phyloP scores from a whole-genome alignment of 768 basidiomycete species.

The Hypholoma sublateritium region DNA sequence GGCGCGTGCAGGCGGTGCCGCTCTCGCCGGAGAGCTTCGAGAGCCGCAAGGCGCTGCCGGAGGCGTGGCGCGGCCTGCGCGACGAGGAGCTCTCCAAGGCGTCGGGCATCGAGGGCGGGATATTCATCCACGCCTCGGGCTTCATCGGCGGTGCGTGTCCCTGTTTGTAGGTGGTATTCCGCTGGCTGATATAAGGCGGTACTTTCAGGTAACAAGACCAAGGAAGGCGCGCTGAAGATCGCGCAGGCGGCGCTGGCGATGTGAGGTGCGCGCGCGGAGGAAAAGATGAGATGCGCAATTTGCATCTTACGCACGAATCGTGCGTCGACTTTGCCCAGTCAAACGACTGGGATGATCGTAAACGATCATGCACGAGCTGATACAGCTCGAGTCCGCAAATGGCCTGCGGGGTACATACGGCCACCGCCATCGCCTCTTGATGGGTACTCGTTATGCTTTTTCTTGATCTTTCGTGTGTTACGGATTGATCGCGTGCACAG shows the following conservation, averaged over 20 bases:
- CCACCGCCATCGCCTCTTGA: background rate
- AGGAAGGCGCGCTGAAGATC: conserved; percentile 81
- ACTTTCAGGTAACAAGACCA: conserved; percentile 80
- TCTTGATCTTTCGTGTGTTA: background rate
- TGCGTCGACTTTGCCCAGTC: background rate
- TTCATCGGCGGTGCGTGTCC: conserved; percentile 83
- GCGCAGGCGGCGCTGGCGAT: conserved; percentile 64
- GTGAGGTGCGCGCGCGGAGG: conserved; percentile 18
- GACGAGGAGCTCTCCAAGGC: conserved; percentile 77
- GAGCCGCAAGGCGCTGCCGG: conserved; percentile 90
- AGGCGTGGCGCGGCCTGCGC: conserved; percentile 88
- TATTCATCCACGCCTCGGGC: conserved; percentile 94
- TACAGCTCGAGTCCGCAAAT: background rate
- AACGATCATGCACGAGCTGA: background rate
- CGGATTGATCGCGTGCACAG: too few species aligned
- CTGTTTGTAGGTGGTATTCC: conserved; percentile 1
- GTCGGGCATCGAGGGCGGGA: conserved; percentile 76
- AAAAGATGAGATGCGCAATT: background rate
- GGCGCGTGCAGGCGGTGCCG: conserved; percentile 94
- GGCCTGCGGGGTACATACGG: background rate
- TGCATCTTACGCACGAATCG: background rate
- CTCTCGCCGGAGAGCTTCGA: conserved; percentile 80
- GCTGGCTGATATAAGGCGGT: background rate
- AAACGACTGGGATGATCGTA: background rate
- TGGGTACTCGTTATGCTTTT: background rate